A percentile compares a stretch with the other conserved stretches of the same genome.
These are phyloP conservation scores for Neurospora sp. DNA, from an alignment of 495 filamentous ascomycete species.

Conservation along the genomic window DNA sequence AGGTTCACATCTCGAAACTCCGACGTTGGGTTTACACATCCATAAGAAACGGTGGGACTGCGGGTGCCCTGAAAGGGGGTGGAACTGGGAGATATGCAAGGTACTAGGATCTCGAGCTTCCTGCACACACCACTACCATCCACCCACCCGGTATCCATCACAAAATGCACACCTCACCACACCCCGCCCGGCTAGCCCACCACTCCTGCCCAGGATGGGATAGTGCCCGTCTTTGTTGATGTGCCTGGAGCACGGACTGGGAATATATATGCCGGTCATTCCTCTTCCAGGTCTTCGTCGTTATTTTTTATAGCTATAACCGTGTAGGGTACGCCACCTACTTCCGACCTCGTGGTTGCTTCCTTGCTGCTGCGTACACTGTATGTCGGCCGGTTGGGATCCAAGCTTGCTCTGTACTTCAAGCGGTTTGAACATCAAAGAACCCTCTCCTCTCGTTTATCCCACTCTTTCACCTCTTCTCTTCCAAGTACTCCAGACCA, in stretches of 20 bases:
- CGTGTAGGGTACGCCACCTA: conserved; percentile 10
- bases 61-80: not conserved
- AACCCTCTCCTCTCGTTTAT: not conserved
- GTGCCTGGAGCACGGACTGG: conserved; percentile 9
- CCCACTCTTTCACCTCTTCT: not conserved
- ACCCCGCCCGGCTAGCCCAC: not conserved
- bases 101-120: not conserved
- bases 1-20: not conserved
- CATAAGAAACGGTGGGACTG: not conserved
- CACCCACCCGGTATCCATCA: not conserved
- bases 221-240: not conserved
- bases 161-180: not conserved
- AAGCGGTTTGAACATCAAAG: not conserved
- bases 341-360: conserved; percentile 1
- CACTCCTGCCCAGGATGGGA: not conserved
- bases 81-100: not conserved
- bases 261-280: conserved; percentile 17
- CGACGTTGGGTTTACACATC: not conserved
- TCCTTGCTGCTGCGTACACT: not conserved
- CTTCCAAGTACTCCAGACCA: not conserved
- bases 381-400: not conserved
- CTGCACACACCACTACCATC: not conserved
- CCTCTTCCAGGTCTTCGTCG: conserved; percentile 3
- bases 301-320: conserved; percentile 6
- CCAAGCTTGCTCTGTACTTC: not conserved